phyloP scores from a whole-genome alignment of 148 eudicot species.

The Chenopodium album region DNA sequence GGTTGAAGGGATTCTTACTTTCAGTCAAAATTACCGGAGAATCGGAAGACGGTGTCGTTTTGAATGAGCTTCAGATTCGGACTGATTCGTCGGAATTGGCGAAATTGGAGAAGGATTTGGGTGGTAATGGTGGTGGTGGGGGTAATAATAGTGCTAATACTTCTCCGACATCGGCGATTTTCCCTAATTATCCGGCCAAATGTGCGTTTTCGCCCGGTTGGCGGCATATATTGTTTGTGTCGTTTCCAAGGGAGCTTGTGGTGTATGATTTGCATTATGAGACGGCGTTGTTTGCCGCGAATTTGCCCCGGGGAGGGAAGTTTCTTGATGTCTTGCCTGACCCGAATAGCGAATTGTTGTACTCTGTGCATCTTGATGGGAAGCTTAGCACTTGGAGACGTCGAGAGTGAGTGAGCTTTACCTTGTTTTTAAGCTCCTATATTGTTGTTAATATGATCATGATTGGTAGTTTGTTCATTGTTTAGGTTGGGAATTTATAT shows the following conservation, averaged over 20 bases:
- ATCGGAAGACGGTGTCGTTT: constrained; percentile 49
- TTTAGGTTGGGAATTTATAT: neutral
- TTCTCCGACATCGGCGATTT: constrained; percentile 61
- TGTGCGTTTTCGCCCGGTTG: constrained; percentile 77
- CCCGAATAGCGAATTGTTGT: constrained; percentile 56
- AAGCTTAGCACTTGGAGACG: constrained; percentile 86
- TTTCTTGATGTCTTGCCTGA: constrained; percentile 86
- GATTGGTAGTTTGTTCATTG: neutral
- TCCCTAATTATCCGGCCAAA: constrained; percentile 62
- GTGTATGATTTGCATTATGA: constrained; percentile 87
- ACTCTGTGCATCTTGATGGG: constrained; percentile 88
- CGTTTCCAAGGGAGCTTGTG: constrained; percentile 89
- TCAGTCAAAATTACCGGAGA: constrained; percentile 59
- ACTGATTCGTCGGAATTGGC: constrained; percentile 57
- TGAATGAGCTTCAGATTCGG: constrained; percentile 55
- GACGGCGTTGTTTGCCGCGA: constrained; percentile 46
- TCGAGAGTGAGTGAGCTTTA: constrained; percentile 15
- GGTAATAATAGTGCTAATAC: neutral
- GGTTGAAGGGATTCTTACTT: constrained; percentile 63
- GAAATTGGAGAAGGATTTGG: constrained; percentile 73
- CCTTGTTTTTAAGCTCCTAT: neutral
- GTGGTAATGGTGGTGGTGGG: constrained; percentile 21
- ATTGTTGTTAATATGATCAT: neutral
- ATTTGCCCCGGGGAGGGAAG: constrained; percentile 83
- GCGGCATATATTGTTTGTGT: constrained; percentile 69